phyloP scores from a whole-genome alignment of 2,329 filamentous ascomycete genomes.

The Paramyrothecium roridum region DNA sequence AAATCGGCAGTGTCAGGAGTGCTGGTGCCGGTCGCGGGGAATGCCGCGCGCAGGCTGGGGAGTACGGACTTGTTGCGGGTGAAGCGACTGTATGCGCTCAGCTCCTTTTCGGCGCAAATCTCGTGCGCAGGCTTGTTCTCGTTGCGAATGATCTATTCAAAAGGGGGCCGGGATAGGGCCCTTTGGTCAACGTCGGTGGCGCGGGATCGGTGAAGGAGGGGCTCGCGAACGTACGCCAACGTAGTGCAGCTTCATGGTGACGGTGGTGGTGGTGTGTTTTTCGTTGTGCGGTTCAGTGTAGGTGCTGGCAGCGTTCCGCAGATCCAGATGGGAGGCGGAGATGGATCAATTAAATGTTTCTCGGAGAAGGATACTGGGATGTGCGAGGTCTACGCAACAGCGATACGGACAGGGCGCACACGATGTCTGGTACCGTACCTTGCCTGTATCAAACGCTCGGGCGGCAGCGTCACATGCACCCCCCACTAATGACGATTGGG shows the following conservation, averaged over 20 bases:
- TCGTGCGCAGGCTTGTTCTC: slow-evolving; percentile 73
- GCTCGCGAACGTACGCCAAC: slow-evolving; percentile 67
- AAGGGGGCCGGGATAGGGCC: slow-evolving; percentile 4
- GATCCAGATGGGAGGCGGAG: neutral
- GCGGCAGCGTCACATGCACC: neutral
- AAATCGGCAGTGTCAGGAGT: slow-evolving; percentile 9
- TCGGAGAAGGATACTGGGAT: neutral
- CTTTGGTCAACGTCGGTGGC: slow-evolving; percentile 8
- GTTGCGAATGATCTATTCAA: slow-evolving; percentile 73
- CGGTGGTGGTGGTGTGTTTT: neutral
- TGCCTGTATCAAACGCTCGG: neutral
- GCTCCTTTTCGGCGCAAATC: slow-evolving; percentile 72
- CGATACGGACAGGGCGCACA: neutral
- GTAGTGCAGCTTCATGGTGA: slow-evolving; percentile 81
- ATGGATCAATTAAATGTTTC: neutral
- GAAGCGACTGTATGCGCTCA: slow-evolving; percentile 77
- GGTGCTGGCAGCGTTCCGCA: neutral
- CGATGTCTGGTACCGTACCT: neutral
- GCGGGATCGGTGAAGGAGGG: slow-evolving; percentile 19
- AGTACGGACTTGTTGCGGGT: slow-evolving; percentile 63
- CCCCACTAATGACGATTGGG: neutral
- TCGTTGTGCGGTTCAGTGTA: slow-evolving; percentile 1
- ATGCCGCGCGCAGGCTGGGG: neutral
- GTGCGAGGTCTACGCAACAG: neutral
- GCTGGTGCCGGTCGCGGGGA: slow-evolving; percentile 5